These are phyloP conservation scores for Parmales sp. DNA, from an alignment of 108 stramenopile genomes.

Conservation along the genomic window DNA sequence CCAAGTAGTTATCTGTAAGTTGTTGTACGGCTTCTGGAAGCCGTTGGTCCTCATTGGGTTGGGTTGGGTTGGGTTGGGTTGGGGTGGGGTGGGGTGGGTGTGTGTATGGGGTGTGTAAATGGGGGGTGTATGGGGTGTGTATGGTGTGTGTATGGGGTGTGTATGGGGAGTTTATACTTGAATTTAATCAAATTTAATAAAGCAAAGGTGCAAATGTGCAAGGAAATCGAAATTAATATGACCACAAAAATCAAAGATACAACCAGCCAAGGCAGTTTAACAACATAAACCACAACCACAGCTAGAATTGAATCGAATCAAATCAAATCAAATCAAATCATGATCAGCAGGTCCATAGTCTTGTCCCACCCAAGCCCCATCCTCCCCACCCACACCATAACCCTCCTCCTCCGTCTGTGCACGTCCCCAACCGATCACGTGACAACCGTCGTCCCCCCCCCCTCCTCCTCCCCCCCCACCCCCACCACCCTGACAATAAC, in stretches of 20 bases:
- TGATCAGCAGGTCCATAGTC: too few species aligned
- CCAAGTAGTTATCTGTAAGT: constrained; percentile 70
- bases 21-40: constrained; percentile 43
- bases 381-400: too few species aligned
- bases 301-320: too few species aligned
- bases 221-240: not conserved
- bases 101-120: not conserved
- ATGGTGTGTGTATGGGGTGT: constrained; percentile 4
- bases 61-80: constrained; percentile 8
- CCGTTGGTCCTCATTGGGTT: constrained; percentile 49
- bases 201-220: constrained; percentile 8
- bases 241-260: not conserved
- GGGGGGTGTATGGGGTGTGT: not conserved
- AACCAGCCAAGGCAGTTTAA: constrained; percentile 13
- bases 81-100: not conserved
- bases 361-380: too few species aligned
- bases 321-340: too few species aligned
- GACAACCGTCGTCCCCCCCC: too few species aligned
- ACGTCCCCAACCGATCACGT: too few species aligned
- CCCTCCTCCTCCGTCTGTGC: too few species aligned
- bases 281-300: too few species aligned
- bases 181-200: not conserved
- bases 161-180: not conserved
- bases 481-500: too few species aligned
- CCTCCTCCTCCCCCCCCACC: too few species aligned